These are phyloP conservation scores for Exophiala xenobiotica DNA, from an alignment of 2,329 filamentous ascomycete genomes.

Conservation along the genomic window DNA sequence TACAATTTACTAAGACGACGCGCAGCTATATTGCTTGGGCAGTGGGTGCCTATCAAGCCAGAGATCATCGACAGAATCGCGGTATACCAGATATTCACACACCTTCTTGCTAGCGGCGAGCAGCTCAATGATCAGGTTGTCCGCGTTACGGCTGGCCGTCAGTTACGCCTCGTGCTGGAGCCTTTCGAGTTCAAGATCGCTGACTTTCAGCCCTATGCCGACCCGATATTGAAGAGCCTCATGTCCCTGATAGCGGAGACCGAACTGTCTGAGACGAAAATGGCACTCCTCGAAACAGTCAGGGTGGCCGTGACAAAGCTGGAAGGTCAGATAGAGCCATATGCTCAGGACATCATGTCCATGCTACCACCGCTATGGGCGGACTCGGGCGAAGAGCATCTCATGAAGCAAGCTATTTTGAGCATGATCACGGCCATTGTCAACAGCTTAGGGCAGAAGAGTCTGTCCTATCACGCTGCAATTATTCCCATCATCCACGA, in stretches of 20 bases:
- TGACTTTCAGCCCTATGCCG: conserved; percentile 73
- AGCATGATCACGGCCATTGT: conserved; percentile 81
- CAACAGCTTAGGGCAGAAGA: conserved; percentile 77
- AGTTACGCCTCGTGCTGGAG: conserved; percentile 76
- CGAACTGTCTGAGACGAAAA: conserved; percentile 81
- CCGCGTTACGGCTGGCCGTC: conserved; percentile 82
- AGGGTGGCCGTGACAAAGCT: conserved; percentile 76
- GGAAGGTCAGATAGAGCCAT: conserved; percentile 67
- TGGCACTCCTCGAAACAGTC: conserved; percentile 85
- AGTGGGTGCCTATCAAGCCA: conserved; percentile 83
- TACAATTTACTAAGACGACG: conserved; percentile 84
- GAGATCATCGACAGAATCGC: conserved; percentile 65
- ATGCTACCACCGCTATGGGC: conserved; percentile 83
- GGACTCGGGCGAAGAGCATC: conserved; percentile 77
- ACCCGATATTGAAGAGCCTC: conserved; percentile 69
- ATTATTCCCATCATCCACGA: conserved; percentile 80
- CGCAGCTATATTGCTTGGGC: conserved; percentile 81
- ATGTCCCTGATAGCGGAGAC: conserved; percentile 77
- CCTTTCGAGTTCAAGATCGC: conserved; percentile 78
- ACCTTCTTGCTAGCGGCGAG: conserved; percentile 76
- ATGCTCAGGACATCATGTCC: conserved; percentile 73
- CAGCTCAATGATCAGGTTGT: conserved; percentile 86
- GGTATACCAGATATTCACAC: conserved; percentile 85
- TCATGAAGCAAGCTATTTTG: conserved; percentile 92
- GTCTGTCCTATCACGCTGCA: conserved; percentile 72